Evolutionary conservation across 2,329 filamentous ascomycete genomes (phyloP).

Genomic region (Trichothecium roseum): DNA sequence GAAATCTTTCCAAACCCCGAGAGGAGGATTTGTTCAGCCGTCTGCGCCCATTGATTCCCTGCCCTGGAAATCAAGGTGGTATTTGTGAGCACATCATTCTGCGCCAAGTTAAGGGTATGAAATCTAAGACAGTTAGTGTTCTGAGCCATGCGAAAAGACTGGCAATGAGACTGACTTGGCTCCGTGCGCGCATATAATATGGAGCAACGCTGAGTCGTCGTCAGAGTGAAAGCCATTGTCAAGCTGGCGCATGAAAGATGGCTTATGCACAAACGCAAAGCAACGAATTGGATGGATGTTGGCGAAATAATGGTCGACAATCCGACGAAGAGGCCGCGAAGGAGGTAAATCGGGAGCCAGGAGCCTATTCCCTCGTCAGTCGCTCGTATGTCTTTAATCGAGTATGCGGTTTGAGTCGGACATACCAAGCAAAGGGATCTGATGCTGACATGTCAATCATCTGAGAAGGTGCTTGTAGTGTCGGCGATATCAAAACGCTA

Average conservation of each 20-base stretch:
- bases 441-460: too few species aligned
- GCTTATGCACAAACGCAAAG: conserved; percentile 14
- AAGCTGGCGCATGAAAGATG: conserved; percentile 11
- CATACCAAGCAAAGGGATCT: too few species aligned
- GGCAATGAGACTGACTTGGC: conserved; percentile 8
- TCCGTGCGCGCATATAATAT: conserved; percentile 12
- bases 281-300: conserved; percentile 15
- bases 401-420: too few species aligned
- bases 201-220: conserved; percentile 10
- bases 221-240: conserved; percentile 8
- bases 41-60: conserved; percentile 26
- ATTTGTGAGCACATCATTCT: conserved; percentile 18
- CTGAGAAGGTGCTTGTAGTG: too few species aligned
- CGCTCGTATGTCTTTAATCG: background rate
- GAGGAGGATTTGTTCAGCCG: conserved; percentile 23
- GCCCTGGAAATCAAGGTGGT: conserved; percentile 19
- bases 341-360: conserved; percentile 4
- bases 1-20: conserved; percentile 28
- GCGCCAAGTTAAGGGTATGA: conserved; percentile 17
- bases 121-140: conserved; percentile 14
- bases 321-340: conserved; percentile 4
- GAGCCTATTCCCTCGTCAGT: conserved; percentile 3
- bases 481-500: too few species aligned
- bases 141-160: background rate
- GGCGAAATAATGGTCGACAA: conserved; percentile 12